phyloP scores from a whole-genome alignment of 2,329 filamentous ascomycete species.

The Thelonectria rubi region DNA sequence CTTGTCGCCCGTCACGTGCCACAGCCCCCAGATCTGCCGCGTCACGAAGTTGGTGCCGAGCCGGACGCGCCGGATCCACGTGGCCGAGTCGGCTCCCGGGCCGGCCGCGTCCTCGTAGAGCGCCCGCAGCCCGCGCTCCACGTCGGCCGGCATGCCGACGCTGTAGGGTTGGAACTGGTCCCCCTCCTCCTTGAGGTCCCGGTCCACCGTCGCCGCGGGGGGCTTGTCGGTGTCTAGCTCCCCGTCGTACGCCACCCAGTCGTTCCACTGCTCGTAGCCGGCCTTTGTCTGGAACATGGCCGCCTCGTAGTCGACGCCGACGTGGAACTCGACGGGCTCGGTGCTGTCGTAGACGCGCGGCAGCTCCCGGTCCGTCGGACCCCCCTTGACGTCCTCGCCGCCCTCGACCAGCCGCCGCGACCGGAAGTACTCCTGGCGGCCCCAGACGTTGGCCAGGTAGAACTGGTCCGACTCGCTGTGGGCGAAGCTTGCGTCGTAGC shows the following conservation, averaged over 20 bases:
- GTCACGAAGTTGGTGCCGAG: constrained; percentile 50
- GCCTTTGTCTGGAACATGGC: constrained; percentile 52
- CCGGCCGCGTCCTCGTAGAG: constrained; percentile 45
- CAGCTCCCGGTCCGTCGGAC: constrained; percentile 19
- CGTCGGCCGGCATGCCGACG: constrained; percentile 46
- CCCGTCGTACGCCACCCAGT: constrained; percentile 46
- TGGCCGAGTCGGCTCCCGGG: constrained; percentile 38
- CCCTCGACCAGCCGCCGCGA: constrained; percentile 30
- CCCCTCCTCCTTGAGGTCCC: constrained; percentile 40
- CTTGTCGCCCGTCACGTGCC: constrained; percentile 32
- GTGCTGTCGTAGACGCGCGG: constrained; percentile 16
- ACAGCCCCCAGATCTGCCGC: constrained; percentile 28
- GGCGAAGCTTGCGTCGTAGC: constrained; percentile 43
- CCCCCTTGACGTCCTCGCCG: constrained; percentile 12
- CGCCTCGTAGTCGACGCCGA: constrained; percentile 53
- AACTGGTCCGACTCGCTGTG: constrained; percentile 54
- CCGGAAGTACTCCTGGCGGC: constrained; percentile 52
- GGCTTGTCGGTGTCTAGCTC: constrained; percentile 19
- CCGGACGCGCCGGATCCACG: constrained; percentile 46
- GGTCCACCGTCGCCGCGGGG: constrained; percentile 34
- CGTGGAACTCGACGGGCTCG: constrained; percentile 45
- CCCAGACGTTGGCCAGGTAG: constrained; percentile 55
- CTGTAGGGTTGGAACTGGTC: constrained; percentile 42
- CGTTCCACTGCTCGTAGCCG: constrained; percentile 48
- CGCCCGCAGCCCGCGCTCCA: constrained; percentile 42